Evolutionary conservation across 805 yeast species (phyloP).

Genomic region (Ogataea henricii): DNA sequence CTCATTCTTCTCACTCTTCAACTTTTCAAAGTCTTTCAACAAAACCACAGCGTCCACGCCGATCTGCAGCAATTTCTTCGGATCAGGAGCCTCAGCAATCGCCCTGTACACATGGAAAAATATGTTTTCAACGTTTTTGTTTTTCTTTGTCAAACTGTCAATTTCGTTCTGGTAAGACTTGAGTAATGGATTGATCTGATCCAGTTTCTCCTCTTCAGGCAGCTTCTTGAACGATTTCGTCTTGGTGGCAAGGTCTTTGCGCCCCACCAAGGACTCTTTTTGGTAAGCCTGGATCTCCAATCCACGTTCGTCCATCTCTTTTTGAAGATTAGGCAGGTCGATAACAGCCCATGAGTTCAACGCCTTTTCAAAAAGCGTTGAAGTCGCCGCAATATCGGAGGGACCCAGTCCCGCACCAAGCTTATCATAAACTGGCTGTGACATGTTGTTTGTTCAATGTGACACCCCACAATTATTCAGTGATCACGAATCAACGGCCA

Average conservation of each 20-base stretch:
- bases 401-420: conserved; percentile 8
- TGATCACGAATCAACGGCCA: too few species aligned
- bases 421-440: conserved; percentile 3
- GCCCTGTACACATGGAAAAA: conserved; percentile 75
- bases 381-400: conserved; percentile 12
- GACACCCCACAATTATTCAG: too few species aligned
- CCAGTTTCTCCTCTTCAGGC: conserved; percentile 64
- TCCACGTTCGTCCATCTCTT: conserved; percentile 72
- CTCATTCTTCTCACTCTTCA: conserved; percentile 51
- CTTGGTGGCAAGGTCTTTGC: conserved; percentile 76
- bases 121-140: conserved; percentile 70
- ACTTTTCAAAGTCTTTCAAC: conserved; percentile 48
- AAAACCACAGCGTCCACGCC: conserved; percentile 61
- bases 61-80: conserved; percentile 74
- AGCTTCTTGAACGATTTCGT: conserved; percentile 87
- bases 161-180: conserved; percentile 85
- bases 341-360: conserved; percentile 75
- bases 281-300: conserved; percentile 71
- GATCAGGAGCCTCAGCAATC: conserved; percentile 91
- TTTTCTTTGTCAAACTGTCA: conserved; percentile 76
- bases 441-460: too few species aligned
- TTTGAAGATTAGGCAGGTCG: conserved; percentile 70
- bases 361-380: conserved; percentile 51
- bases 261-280: conserved; percentile 60
- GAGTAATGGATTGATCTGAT: conserved; percentile 64